phyloP scores from a whole-genome alignment of 2,329 filamentous ascomycete species.

The Acarospora socialis region DNA sequence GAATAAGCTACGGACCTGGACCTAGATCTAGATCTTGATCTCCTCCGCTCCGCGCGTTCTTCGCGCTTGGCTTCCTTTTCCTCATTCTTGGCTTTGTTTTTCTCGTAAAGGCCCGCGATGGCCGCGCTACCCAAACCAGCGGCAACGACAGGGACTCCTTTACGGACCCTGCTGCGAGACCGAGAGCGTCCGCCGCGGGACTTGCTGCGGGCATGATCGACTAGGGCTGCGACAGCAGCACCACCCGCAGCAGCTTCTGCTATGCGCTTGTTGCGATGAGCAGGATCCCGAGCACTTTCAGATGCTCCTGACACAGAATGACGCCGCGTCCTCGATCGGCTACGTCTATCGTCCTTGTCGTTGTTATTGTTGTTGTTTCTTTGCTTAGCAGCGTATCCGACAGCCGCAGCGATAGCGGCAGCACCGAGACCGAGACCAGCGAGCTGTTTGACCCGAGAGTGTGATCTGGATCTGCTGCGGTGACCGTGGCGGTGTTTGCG shows the following conservation, averaged over 20 bases:
- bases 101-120: constrained; percentile 48
- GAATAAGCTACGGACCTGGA: constrained; percentile 27
- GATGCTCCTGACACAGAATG: constrained; percentile 16
- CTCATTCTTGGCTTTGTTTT: constrained; percentile 45
- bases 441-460: constrained; percentile 37
- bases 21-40: constrained; percentile 32
- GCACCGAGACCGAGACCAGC: constrained; percentile 38
- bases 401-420: constrained; percentile 46
- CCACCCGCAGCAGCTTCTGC: constrained; percentile 48
- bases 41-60: constrained; percentile 19
- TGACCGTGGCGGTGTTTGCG: constrained; percentile 18
- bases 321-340: constrained; percentile 30
- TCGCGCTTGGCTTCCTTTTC: constrained; percentile 33
- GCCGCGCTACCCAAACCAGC: constrained; percentile 48
- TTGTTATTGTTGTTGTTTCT: constrained; percentile 35
- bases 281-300: constrained; percentile 24
- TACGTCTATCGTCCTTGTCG: constrained; percentile 33
- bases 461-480: constrained; percentile 29
- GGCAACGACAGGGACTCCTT: constrained; percentile 45
- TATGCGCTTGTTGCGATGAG: constrained; percentile 43
- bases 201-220: constrained; percentile 42
- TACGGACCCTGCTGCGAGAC: constrained; percentile 40
- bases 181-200: constrained; percentile 39
- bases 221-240: constrained; percentile 47
- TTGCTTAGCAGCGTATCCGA: constrained; percentile 42